Evolutionary conservation across 805 yeast genomes (phyloP).

Genomic region (Spathaspora gorwiae): DNA sequence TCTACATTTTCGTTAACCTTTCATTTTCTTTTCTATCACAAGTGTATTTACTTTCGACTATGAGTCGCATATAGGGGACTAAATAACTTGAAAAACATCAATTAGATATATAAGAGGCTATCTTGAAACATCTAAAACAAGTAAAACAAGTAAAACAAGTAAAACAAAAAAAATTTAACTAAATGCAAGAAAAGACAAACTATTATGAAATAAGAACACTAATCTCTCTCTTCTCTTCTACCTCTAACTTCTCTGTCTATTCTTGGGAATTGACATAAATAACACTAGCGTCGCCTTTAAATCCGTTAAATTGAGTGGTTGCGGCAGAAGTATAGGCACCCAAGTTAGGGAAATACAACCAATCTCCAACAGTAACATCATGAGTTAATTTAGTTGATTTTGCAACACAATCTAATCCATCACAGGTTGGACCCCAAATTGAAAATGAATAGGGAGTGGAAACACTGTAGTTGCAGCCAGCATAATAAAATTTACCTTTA

Average conservation of each 20-base stretch:
- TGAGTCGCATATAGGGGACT: no score
- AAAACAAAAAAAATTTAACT: no score
- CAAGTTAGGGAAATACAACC: conserved; percentile 77
- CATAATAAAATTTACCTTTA: conserved; percentile 41
- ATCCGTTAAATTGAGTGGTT: conserved; percentile 90
- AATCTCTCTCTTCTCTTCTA: neutral
- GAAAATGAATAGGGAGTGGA: conserved; percentile 43
- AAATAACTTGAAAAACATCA: no score
- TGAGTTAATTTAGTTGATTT: conserved; percentile 48
- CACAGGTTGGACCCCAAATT: conserved; percentile 99
- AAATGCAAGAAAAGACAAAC: no score
- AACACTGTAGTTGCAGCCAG: conserved; percentile 11
- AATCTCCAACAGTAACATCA: conserved; percentile 77
- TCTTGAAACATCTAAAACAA: no score
- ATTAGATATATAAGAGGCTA: no score
- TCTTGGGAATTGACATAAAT: conserved; percentile 45
- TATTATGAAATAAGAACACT: no score
- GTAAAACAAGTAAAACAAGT: no score
- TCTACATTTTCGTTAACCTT: no score
- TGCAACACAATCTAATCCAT: conserved; percentile 84
- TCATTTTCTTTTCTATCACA: no score
- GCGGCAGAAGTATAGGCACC: conserved; percentile 96
- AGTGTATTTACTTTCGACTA: no score
- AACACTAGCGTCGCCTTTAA: conserved; percentile 56
- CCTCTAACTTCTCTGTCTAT: neutral